Conservation (phyloP, 208 protist genomes). For the Trypanosoma caninum region DNA sequence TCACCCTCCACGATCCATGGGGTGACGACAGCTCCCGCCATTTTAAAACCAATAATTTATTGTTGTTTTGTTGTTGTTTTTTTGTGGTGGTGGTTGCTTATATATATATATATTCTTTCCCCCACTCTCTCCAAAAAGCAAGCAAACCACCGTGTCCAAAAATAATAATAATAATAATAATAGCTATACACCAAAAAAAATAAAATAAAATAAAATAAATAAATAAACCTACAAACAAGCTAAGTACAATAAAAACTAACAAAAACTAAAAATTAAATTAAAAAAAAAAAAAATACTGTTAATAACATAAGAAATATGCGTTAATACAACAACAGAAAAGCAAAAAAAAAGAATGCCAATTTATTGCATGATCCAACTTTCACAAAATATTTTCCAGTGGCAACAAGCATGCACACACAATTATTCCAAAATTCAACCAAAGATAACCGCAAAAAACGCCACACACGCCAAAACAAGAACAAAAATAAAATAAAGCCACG, state of each 20-base stretch:
- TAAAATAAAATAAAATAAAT: too few species aligned
- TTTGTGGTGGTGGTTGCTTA: constrained; percentile 6
- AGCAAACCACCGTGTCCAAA: too few species aligned
- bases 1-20: constrained; percentile 92
- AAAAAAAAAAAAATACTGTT: too few species aligned
- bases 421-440: constrained; percentile 1
- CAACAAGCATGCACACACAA: background rate
- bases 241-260: too few species aligned
- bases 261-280: too few species aligned
- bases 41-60: constrained; percentile 6
- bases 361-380: background rate
- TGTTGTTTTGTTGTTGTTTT: constrained; percentile 6
- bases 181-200: too few species aligned
- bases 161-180: too few species aligned
- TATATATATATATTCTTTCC: background rate
- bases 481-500: constrained; percentile 62
- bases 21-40: constrained; percentile 64
- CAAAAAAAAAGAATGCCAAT: too few species aligned
- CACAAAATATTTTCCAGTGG: background rate
- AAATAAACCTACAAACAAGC: too few species aligned
- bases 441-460: constrained; percentile 32
- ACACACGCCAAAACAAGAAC: constrained; percentile 38
- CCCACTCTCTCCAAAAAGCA: too few species aligned
- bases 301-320: too few species aligned
- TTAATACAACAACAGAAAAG: too few species aligned